Evolutionary conservation across 2,329 filamentous ascomycete genomes (phyloP), one percentile per base, ranked within the genome.

Genomic region (Nannizziopsis arthrosporioides): DNA sequence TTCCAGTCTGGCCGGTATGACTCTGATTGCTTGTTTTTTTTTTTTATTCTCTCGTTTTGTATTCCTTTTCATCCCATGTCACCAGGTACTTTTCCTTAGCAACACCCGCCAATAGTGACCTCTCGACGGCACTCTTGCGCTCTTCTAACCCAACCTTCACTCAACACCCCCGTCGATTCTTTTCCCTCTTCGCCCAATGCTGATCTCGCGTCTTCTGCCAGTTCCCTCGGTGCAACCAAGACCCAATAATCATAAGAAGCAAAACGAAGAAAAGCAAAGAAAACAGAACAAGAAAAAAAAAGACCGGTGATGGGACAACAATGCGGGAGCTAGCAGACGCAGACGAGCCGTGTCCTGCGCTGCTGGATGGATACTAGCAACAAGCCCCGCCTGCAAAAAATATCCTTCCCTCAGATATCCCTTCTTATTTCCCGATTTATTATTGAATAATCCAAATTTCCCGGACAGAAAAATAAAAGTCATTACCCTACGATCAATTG

Each of bases 361-460:
- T 39, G 43, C 43, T 45, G 43, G 43, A 37, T 45, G 43, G 43
- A 39, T 38, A 45, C 43, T 38, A 45, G 43, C 43, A 45, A 27
- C 43, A n/a, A 14, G 35, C 14, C 17, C 35, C 17, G 35, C 35
- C n/a, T 37, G 35, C 8, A 14, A n/a, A 8, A 37, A 19, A 27
- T 11, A 12, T 3, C 15, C 38, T 11, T 35, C 18, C n/a, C 43
- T 18, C 30, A 35, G 15, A 43, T 45, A 38, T 30, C 31, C 10
- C 19, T 31, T 38, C 18, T 39, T 45, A 45, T 45, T 45, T 36
- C 17, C 35, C 43, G 10, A 22, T 17, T n/a, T 45, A 38, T 45
- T 39, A 45, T 38, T 38, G 42, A 45, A 17, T 15, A 43, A 22
- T 19, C 18, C 17, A 12, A 10, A 19, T 40, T 19, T 35, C 11